phyloP scores from a whole-genome alignment of 1,284 basidiomycete genomes.

The Amylostereum chailletii region DNA sequence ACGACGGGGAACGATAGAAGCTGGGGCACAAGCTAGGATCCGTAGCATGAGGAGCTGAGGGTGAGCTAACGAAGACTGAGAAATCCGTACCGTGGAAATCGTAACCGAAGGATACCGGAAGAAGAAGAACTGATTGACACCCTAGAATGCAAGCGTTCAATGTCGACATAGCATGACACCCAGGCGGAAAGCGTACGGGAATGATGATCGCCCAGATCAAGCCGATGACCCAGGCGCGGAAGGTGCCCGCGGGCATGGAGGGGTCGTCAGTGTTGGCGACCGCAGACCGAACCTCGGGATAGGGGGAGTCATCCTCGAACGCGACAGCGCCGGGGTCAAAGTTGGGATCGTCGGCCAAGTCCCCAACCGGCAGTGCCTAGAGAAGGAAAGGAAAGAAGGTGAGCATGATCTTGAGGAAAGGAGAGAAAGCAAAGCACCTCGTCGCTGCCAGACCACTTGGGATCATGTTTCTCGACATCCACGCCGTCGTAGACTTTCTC shows the following conservation, averaged over 20 bases:
- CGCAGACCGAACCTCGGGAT: slow-evolving; percentile 71
- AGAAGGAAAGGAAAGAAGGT: slow-evolving; percentile 13
- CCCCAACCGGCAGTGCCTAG: too few relatives aligned
- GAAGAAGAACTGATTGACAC: slow-evolving; percentile 55
- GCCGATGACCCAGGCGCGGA: slow-evolving; percentile 63
- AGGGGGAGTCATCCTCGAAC: slow-evolving; percentile 50
- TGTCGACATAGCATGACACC: background rate
- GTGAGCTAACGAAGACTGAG: background rate
- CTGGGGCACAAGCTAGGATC: slow-evolving; percentile 36
- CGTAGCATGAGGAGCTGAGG: slow-evolving; percentile 18
- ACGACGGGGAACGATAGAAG: slow-evolving; percentile 50
- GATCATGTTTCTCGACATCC: slow-evolving; percentile 21
- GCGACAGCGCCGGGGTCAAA: slow-evolving; percentile 36
- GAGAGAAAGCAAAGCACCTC: background rate
- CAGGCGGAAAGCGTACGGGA: slow-evolving; percentile 14
- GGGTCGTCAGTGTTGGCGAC: slow-evolving; percentile 69
- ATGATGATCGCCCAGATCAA: slow-evolving; percentile 49
- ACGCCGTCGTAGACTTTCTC: slow-evolving; percentile 16
- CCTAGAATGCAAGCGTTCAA: slow-evolving; percentile 17
- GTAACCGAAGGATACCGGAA: slow-evolving; percentile 53
- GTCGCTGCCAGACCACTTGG: background rate
- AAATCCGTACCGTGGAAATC: slow-evolving; percentile 12
- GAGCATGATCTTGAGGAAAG: slow-evolving; percentile 12
- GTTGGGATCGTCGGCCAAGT: slow-evolving; percentile 47
- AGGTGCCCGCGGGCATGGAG: slow-evolving; percentile 46